Base-by-base conservation (phyloP, 192 early-diverging fungal species). In the Coemansia erecta region DNA sequence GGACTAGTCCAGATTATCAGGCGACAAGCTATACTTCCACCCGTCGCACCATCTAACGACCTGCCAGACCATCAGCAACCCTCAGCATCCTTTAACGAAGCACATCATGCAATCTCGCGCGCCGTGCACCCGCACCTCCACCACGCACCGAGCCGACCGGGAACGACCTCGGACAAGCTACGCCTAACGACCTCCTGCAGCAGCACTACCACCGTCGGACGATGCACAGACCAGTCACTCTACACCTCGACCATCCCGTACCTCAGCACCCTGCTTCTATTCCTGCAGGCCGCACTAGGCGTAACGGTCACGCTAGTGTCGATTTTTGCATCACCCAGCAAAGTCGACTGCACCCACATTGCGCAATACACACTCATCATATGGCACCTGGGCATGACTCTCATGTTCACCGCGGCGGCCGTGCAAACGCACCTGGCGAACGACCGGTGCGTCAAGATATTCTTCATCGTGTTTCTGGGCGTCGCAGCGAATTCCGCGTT, bases 391-490 rank as follows among this genome's bases (percentile, higher is more conserved):
- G 69, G 69, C 0, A 17, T 72, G 22, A 39, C 40, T 28, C 2
- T 58, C n/a, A 33, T 68, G 28, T 33, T 75, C 5, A 0, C 61
- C 12, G 72, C 54, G 1, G 68, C 66, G 0, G 72, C 72, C 0
- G 49, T 68, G 44, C 72, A 74, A 18, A 65, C 66, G 8, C 66
- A 75, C 14, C 26, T 53, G 15, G 58, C 42, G 0, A 64, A 75
- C 59, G 47, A 50, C 13, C 39, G 31, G 49, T 75, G 66, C 45
- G 48, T 68, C 53, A 75, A 75, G 45, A 65, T 60, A 26, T 75
- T 75, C 15, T 24, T 68, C 13, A 72, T 72, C 41, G 48, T 72
- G 31, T 43, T 14, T 11, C n/a, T 57, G 2, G 69, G 58, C 8
- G 24, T 72, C 3, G 51, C 53, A 7, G 58, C 54, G 10, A 62